Conservation (phyloP, 164 flowering plant species). For the Aristolochia contorta region DNA sequence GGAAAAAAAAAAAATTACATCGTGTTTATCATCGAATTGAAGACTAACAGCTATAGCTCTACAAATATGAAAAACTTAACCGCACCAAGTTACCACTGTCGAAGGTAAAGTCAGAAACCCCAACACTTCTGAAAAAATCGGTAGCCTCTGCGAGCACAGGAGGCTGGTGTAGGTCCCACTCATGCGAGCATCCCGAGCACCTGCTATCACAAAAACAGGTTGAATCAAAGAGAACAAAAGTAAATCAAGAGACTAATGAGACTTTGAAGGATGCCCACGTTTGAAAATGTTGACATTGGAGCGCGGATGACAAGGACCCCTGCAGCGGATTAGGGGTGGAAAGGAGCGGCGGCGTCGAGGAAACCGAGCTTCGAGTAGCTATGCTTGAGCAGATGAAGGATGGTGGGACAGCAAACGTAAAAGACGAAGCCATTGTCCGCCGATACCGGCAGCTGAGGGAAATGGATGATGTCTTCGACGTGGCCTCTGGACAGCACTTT, state of each 20-base stretch:
- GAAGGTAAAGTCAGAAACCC: conserved; percentile 54
- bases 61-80: neutral
- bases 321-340: conserved; percentile 14
- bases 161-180: conserved; percentile 70
- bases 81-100: conserved; percentile 64
- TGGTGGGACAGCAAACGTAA: neutral
- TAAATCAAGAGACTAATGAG: neutral
- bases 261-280: conserved; percentile 32
- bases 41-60: neutral
- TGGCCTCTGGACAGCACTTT: too few relatives aligned
- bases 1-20: too few relatives aligned
- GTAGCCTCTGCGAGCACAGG: conserved; percentile 43
- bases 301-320: conserved; percentile 43
- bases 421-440: conserved; percentile 1
- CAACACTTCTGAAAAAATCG: conserved; percentile 47
- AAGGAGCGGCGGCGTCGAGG: conserved; percentile 11
- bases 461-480: too few relatives aligned
- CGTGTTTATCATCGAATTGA: neutral
- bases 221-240: neutral
- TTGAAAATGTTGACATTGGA: conserved; percentile 79
- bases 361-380: conserved; percentile 4
- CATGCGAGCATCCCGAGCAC: conserved; percentile 85
- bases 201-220: conserved; percentile 23
- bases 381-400: conserved; percentile 1
- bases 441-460: too few relatives aligned